phyloP scores from a whole-genome alignment of 495 filamentous ascomycete genomes.

The Trichocladium antarcticum region DNA sequence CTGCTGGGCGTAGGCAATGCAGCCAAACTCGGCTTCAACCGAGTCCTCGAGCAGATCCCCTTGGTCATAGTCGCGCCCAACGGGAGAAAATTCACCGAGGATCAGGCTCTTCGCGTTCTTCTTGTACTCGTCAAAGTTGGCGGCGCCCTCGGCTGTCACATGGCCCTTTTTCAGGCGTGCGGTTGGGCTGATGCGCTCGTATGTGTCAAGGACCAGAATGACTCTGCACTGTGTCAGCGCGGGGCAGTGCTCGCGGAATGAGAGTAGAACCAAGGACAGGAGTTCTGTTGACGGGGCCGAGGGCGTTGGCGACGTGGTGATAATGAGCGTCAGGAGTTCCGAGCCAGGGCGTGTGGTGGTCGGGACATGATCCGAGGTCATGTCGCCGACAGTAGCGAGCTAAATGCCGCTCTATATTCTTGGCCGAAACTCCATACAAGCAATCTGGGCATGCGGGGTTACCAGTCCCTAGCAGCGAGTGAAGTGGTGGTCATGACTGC shows the following conservation, averaged over 20 bases:
- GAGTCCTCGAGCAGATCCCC: slow-evolving; percentile 9
- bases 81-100: slow-evolving; percentile 19
- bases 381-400: slow-evolving; percentile 1
- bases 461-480: neutral
- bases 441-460: too few relatives aligned
- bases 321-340: slow-evolving; percentile 33
- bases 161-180: slow-evolving; percentile 37
- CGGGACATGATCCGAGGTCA: neutral
- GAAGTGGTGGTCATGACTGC: neutral
- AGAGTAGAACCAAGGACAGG: slow-evolving; percentile 27
- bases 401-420: neutral
- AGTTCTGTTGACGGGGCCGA: slow-evolving; percentile 39
- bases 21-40: slow-evolving; percentile 34
- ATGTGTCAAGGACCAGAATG: slow-evolving; percentile 38
- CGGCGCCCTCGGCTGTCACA: slow-evolving; percentile 32
- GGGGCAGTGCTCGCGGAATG: slow-evolving; percentile 31
- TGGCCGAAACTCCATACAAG: neutral
- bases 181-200: slow-evolving; percentile 28
- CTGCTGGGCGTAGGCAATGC: slow-evolving; percentile 19
- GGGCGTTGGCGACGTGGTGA: slow-evolving; percentile 40
- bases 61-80: neutral
- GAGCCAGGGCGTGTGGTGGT: neutral
- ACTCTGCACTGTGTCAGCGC: slow-evolving; percentile 26
- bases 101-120: slow-evolving; percentile 30
- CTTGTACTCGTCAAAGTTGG: slow-evolving; percentile 30